Base-by-base conservation (phyloP, 2,329 filamentous ascomycete species). In the Penicillium sp. region DNA sequence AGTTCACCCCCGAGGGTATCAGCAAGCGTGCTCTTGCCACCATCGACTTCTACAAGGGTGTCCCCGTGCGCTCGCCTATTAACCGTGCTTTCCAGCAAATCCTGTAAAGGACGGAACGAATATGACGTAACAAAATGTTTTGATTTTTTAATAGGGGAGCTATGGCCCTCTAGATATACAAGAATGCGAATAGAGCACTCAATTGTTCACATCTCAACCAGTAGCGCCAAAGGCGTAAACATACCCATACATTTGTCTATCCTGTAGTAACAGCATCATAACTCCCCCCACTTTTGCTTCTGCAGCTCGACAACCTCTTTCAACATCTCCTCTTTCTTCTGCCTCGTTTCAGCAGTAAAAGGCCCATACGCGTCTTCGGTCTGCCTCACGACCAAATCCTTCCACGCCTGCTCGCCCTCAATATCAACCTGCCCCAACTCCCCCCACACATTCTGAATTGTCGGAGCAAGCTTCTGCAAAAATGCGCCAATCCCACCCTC, bases 51-150 rank as follows among this genome's bases (percentile, higher is more conserved):
- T 99, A 91, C 88, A 97, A 97, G 89, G 89, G 88, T 64, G 85
- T 89, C 74, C 92, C 93, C 79, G 83, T 97, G 71, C 91, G 94
- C 77, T 97, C 92, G 51, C 93, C 94, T 63, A 77, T 99, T 79
- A 96, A 97, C 86, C 90, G 91, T 75, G 94, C 94, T 70, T 99
- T 99, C 86, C 84, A 94, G 81, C 92, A 99, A 81, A 83, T 97
- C 69, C 90, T 96, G 78, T 97, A 94, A 61, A 53, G 46, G 44
- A 49, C 38, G 55, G 42, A 55, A 55, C 52, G 52, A 55, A 47
- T 51, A 50, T 51, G 51, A 54, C 52, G 48, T 40, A 51, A 55
- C 47, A 65, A 65, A 63, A 63, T 64, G 51, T 60, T 62, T 57
- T 60, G 51, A 53, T 57, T 66, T 64, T 61, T 60, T 64, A 61